These are phyloP conservation scores for Phytophthora cryptogea DNA, from an alignment of 352 stramenopile genomes.

Conservation along the genomic window DNA sequence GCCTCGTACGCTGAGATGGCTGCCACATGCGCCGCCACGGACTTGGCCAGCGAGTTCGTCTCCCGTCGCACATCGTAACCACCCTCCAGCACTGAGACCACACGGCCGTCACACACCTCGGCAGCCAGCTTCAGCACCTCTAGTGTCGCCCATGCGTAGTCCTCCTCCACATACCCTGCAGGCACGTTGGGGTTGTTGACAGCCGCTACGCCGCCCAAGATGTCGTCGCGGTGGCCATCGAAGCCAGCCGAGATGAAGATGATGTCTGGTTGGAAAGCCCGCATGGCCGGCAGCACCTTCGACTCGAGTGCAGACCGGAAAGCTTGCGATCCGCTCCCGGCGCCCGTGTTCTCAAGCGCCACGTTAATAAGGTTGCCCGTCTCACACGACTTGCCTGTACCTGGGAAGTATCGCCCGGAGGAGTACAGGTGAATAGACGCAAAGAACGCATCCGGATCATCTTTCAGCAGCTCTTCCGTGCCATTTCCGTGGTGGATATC, in stretches of 20 bases:
- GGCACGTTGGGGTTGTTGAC: slow-evolving; percentile 80
- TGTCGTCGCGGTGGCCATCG: slow-evolving; percentile 86
- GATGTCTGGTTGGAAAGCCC: slow-evolving; percentile 73
- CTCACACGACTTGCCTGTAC: slow-evolving; percentile 67
- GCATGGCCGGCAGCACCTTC: slow-evolving; percentile 80
- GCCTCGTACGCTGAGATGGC: slow-evolving; percentile 73
- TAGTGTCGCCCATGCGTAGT: slow-evolving; percentile 82
- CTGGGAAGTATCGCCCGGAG: slow-evolving; percentile 75
- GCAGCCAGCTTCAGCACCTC: slow-evolving; percentile 78
- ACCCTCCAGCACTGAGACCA: slow-evolving; percentile 87
- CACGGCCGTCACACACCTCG: slow-evolving; percentile 76
- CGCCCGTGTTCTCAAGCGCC: slow-evolving; percentile 71
- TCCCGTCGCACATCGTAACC: slow-evolving; percentile 83
- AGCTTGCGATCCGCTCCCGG: slow-evolving; percentile 62
- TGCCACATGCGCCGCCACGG: slow-evolving; percentile 74
- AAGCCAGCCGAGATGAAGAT: slow-evolving; percentile 91
- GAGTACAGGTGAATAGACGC: slow-evolving; percentile 84
- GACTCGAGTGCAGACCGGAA: slow-evolving; percentile 65
- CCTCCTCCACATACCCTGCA: slow-evolving; percentile 80
- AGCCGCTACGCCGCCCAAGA: slow-evolving; percentile 74
- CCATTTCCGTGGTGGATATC: slow-evolving; percentile 99
- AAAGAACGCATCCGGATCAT: slow-evolving; percentile 85
- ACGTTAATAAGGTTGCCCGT: slow-evolving; percentile 77
- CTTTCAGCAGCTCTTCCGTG: slow-evolving; percentile 92
- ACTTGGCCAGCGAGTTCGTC: slow-evolving; percentile 85